Percentiles rank a stretch among this genome's conserved stretches.
Evolutionary conservation across 306 rosid species (phyloP).

Genomic region (Acacia confusa): DNA sequence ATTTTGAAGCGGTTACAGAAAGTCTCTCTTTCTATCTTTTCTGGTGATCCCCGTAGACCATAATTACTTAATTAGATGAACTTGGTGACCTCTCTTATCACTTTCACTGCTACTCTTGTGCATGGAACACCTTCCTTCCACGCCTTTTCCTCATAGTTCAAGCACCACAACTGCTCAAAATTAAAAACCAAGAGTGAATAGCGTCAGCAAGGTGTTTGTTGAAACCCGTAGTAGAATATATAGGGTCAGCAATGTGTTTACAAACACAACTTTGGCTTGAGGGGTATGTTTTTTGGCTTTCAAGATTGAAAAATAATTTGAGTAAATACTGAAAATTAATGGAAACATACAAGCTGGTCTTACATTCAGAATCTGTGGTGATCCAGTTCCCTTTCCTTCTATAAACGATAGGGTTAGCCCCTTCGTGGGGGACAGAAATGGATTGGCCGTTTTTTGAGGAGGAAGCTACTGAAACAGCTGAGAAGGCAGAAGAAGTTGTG

Average conservation of each 20-base stretch:
- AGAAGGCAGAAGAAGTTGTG: conserved; percentile 64
- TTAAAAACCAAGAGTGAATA: conserved; percentile 3
- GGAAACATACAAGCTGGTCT: conserved; percentile 21
- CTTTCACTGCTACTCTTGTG: conserved; percentile 28
- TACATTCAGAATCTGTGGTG: conserved; percentile 94
- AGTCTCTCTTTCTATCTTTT: conserved; percentile 7
- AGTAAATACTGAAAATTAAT: not conserved
- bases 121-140: conserved; percentile 10
- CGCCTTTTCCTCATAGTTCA: conserved; percentile 62
- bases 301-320: not conserved
- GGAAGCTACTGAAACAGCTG: conserved; percentile 57
- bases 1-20: conserved; percentile 33
- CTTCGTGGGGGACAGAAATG: conserved; percentile 37
- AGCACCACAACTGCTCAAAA: conserved; percentile 89
- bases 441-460: conserved; percentile 41
- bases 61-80: not conserved
- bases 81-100: conserved; percentile 23
- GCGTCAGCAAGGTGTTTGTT: conserved; percentile 27
- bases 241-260: not conserved
- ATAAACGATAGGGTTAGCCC: conserved; percentile 26
- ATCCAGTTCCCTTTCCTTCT: conserved; percentile 83
- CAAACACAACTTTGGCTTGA: not conserved
- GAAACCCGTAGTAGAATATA: not conserved
- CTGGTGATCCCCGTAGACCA: not conserved
- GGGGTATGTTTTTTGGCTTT: not conserved